Evolutionary conservation across 495 filamentous ascomycete species (phyloP).

Genomic region (Cercophora scortea): DNA sequence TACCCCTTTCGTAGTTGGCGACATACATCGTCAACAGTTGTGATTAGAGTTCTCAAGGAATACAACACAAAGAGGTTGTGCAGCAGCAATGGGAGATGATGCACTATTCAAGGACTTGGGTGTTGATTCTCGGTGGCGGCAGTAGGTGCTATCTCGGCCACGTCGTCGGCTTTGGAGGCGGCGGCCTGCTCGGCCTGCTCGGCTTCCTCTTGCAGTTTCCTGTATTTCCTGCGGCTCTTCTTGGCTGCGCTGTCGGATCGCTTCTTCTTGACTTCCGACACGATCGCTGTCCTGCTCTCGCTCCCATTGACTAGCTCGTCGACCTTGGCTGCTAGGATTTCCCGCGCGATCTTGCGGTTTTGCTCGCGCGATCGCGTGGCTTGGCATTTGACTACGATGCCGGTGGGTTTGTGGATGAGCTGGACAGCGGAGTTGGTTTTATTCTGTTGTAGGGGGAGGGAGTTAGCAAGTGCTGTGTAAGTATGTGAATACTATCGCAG

Average conservation of each 20-base stretch:
- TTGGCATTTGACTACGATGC: constrained; percentile 86
- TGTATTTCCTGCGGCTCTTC: constrained; percentile 43
- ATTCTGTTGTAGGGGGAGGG: constrained; percentile 48
- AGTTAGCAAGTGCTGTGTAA: constrained; percentile 1
- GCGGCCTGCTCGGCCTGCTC: too few relatives aligned
- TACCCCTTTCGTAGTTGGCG: constrained; percentile 12
- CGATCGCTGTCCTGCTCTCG: constrained; percentile 34
- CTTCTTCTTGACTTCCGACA: constrained; percentile 36
- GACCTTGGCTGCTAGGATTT: constrained; percentile 66
- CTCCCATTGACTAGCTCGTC: constrained; percentile 53
- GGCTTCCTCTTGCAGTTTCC: constrained; percentile 22
- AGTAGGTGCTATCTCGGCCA: background rate
- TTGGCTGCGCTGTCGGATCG: constrained; percentile 40
- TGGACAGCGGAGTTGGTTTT: constrained; percentile 97
- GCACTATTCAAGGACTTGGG: background rate
- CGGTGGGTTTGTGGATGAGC: constrained; percentile 80
- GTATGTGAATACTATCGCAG: too few relatives aligned
- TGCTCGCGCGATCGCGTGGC: constrained; percentile 79
- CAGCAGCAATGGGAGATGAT: background rate
- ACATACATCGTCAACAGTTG: constrained; percentile 1
- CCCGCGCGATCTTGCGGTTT: constrained; percentile 81
- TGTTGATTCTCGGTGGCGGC: background rate
- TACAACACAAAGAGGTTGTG: constrained; percentile 9
- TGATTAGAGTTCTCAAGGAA: constrained; percentile 8
- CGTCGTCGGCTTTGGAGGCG: background rate